Evolutionary conservation across 2,329 filamentous ascomycete species (phyloP).

Genomic region (Fusarium sp.): DNA sequence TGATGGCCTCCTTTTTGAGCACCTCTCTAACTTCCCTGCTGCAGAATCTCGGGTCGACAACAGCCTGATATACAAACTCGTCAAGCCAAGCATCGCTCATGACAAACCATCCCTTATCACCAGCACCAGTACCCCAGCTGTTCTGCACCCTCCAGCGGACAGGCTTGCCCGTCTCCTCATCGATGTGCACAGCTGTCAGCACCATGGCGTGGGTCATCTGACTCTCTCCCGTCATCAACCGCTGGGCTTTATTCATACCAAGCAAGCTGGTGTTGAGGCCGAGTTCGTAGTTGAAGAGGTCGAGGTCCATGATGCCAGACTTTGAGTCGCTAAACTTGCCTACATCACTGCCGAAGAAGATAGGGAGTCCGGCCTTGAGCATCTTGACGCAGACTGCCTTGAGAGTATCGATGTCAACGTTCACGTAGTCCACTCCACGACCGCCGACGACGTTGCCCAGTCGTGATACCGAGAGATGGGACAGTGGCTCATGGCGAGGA

Average conservation of each 20-base stretch:
- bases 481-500: conserved; percentile 77
- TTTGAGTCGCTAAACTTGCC: conserved; percentile 77
- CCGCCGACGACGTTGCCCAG: conserved; percentile 86
- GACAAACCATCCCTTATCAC: conserved; percentile 85
- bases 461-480: conserved; percentile 77
- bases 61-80: conserved; percentile 85
- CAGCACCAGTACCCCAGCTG: conserved; percentile 76
- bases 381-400: conserved; percentile 79
- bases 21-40: conserved; percentile 73
- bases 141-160: conserved; percentile 90
- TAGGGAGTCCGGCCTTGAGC: conserved; percentile 78
- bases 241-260: conserved; percentile 77
- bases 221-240: conserved; percentile 77
- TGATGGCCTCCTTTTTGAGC: conserved; percentile 72
- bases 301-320: conserved; percentile 81
- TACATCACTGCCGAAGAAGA: conserved; percentile 91
- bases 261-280: conserved; percentile 83
- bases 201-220: conserved; percentile 96
- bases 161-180: conserved; percentile 66
- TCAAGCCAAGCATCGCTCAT: conserved; percentile 87
- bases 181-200: conserved; percentile 83
- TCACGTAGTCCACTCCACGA: conserved; percentile 80
- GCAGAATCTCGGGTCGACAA: conserved; percentile 77
- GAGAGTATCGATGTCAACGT: conserved; percentile 77
- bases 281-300: conserved; percentile 79